phyloP scores from a whole-genome alignment of 352 stramenopile species.

The Globisporangium nagaii region DNA sequence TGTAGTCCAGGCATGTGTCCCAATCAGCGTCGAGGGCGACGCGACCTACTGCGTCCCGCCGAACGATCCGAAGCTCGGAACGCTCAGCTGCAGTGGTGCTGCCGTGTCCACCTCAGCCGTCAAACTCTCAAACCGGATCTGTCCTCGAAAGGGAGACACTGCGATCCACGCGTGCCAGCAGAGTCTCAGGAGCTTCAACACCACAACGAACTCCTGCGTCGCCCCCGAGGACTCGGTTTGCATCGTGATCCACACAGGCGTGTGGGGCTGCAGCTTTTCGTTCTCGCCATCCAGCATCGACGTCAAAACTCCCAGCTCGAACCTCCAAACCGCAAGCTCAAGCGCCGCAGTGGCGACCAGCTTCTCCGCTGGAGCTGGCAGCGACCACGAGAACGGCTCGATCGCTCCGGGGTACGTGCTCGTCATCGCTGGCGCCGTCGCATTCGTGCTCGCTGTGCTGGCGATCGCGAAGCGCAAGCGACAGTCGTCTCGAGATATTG shows the following conservation, averaged over 20 bases:
- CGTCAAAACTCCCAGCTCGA: neutral
- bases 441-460: neutral
- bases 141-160: constrained; percentile 1
- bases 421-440: neutral
- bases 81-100: neutral
- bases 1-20: neutral
- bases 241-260: neutral
- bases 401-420: neutral
- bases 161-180: neutral
- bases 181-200: neutral
- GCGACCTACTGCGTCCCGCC: neutral
- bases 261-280: neutral
- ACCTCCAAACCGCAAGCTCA: neutral
- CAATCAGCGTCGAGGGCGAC: neutral
- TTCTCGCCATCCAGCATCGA: neutral
- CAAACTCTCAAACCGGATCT: neutral
- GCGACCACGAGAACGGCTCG: neutral
- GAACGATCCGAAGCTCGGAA: neutral
- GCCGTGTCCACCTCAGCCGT: neutral
- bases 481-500: neutral
- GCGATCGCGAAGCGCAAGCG: neutral
- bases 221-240: neutral
- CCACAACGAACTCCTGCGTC: neutral
- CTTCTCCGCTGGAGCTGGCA: neutral
- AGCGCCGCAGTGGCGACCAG: neutral